phyloP scores from a whole-genome alignment of 257 asterid genomes.

The Solanum pinnatisectum region DNA sequence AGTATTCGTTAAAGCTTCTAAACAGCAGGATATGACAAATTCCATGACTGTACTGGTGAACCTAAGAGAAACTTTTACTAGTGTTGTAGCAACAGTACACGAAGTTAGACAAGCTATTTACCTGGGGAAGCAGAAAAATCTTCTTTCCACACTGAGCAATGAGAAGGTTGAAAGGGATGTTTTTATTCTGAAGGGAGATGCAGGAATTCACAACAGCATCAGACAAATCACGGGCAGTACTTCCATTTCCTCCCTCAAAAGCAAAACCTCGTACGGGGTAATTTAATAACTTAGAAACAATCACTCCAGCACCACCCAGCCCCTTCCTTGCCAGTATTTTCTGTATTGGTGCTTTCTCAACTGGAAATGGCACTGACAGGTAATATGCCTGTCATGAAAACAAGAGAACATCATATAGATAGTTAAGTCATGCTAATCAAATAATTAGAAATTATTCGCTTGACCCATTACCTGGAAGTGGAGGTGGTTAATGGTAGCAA shows the following conservation, averaged over 20 bases:
- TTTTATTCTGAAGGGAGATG: slow-evolving; percentile 43
- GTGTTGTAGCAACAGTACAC: neutral
- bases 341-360: slow-evolving; percentile 52
- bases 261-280: slow-evolving; percentile 59
- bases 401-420: neutral
- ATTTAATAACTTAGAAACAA: slow-evolving; percentile 47
- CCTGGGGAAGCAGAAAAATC: slow-evolving; percentile 66
- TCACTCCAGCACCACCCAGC: slow-evolving; percentile 22
- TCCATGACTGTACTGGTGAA: neutral
- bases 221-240: slow-evolving; percentile 23
- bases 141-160: slow-evolving; percentile 54
- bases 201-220: slow-evolving; percentile 52
- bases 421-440: neutral
- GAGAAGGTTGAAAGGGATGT: slow-evolving; percentile 57
- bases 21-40: neutral
- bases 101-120: slow-evolving; percentile 3
- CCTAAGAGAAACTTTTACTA: neutral
- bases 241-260: slow-evolving; percentile 44
- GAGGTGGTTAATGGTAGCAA: slow-evolving; percentile 78
- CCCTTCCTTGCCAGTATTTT: slow-evolving; percentile 33
- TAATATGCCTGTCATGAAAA: slow-evolving; percentile 47
- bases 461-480: slow-evolving; percentile 58
- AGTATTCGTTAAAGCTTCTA: neutral
- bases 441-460: neutral
- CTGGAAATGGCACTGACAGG: slow-evolving; percentile 53